Base-by-base conservation (phyloP, 1,284 basidiomycete species). In the Papiliotrema nemorosa region DNA sequence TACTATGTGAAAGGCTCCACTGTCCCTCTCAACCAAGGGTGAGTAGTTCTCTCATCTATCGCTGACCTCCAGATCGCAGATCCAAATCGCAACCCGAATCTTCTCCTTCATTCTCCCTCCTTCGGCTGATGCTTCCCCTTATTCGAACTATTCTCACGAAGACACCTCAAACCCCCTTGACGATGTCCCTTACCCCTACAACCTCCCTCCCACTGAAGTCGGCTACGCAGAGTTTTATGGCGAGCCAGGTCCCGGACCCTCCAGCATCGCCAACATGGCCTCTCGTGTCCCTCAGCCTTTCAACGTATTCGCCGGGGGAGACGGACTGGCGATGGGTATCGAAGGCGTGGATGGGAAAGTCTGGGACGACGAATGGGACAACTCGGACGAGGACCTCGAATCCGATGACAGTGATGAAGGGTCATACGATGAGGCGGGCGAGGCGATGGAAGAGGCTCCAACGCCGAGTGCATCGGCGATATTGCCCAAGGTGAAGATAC, bases 31-130 rank as follows among this genome's bases (percentile, higher is more conserved):
- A 79, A 83, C 42, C 87, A 90, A 72, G 82, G 88, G 91, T 90
- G 54, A 50, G 82, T 77, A 20, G 9, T 2, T 0, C 37, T 22
- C 3, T 43, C 31, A 12, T 36, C 18, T 10, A 29, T 6, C 45
- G 41, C 24, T 49, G 50, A 52, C 51, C 53, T 39, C 5, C 67
- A 97, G 94, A 68, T 94, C 96, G 49, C 90, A 93, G 76, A 94
- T 99, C 61, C 96, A 97, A 77, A 98, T 99, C 64, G 91, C 94
- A 27, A 94, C 94, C 40, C 86, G 94, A 49, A 93, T 90, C 45
- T 99, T 99, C 76, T 88, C 93, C 70, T 99, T 97, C 73, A 84
- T 96, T 48, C 83, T 97, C 10, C 93, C 91, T 18, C 78, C 77
- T 5, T 68, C 74, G 31, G 62, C 67, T 26, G 59, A 61, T 24